phyloP scores from a whole-genome alignment of 768 basidiomycete species.

The Agaricus blazei region DNA sequence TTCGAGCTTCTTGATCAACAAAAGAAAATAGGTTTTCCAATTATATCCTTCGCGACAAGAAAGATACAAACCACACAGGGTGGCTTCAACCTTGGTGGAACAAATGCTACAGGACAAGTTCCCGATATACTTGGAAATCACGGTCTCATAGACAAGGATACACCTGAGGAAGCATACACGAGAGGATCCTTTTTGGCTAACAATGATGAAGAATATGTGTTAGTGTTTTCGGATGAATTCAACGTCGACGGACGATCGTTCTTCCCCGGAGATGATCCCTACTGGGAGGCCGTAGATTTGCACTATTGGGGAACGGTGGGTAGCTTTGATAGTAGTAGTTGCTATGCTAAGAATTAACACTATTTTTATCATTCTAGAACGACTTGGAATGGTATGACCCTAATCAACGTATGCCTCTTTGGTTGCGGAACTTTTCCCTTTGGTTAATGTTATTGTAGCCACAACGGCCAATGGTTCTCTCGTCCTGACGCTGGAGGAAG shows the following conservation, averaged over 20 bases:
- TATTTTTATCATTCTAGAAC: constrained; percentile 47
- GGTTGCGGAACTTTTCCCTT: not conserved
- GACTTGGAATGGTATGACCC: constrained; percentile 87
- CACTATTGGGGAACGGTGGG: constrained; percentile 64
- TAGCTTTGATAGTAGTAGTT: constrained; percentile 21
- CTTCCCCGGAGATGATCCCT: constrained; percentile 79
- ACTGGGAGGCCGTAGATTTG: constrained; percentile 83
- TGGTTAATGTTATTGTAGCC: constrained; percentile 25
- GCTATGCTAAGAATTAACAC: not conserved
- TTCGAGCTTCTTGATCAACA: not conserved
- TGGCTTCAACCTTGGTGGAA: constrained; percentile 72
- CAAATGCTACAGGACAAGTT: constrained; percentile 70
- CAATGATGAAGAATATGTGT: constrained; percentile 36
- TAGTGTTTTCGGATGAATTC: constrained; percentile 85
- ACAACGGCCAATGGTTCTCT: constrained; percentile 77
- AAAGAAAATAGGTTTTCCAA: constrained; percentile 39
- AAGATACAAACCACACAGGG: constrained; percentile 38
- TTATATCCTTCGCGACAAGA: constrained; percentile 40
- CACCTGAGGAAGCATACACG: constrained; percentile 53
- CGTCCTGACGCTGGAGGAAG: constrained; percentile 71
- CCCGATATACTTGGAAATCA: constrained; percentile 53
- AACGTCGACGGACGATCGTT: constrained; percentile 60
- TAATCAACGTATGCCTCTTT: constrained; percentile 31
- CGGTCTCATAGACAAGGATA: constrained; percentile 73
- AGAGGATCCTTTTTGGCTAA: constrained; percentile 47